Conservation (phyloP, 305 asterid genomes). For the Euphrasia arctica region DNA sequence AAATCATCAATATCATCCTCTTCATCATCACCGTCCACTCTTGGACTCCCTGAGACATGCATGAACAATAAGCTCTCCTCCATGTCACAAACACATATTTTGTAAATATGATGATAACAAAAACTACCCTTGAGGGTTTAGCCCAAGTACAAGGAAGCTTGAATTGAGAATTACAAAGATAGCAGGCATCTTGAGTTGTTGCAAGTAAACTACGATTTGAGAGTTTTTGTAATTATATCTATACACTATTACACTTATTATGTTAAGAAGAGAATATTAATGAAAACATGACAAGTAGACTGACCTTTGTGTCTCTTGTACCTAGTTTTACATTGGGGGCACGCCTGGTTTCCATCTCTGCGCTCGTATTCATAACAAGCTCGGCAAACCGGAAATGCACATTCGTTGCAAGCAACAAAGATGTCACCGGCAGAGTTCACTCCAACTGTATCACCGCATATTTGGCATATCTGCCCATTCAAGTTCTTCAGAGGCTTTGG, state of each 20-base stretch:
- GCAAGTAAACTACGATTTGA: background rate
- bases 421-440: constrained; percentile 41
- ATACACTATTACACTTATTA: background rate
- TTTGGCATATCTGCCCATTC: constrained; percentile 63
- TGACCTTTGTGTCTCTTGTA: constrained; percentile 70
- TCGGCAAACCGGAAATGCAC: constrained; percentile 76
- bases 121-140: constrained; percentile 4
- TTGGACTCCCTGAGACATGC: constrained; percentile 52
- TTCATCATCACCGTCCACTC: constrained; percentile 88
- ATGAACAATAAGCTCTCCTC: constrained; percentile 21
- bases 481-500: constrained; percentile 49
- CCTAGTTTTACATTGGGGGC: constrained; percentile 79
- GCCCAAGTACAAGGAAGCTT: background rate
- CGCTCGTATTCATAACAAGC: constrained; percentile 77
- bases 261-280: background rate
- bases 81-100: background rate
- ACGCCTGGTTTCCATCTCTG: constrained; percentile 66
- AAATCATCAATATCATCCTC: constrained; percentile 80
- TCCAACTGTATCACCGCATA: constrained; percentile 77
- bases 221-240: background rate
- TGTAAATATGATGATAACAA: background rate
- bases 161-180: background rate
- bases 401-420: constrained; percentile 75
- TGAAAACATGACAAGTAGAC: constrained; percentile 21
- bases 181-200: background rate